A percentile compares a stretch with the other conserved stretches of the same genome.
phyloP scores from a whole-genome alignment of 495 filamentous ascomycete genomes.

The Penicillium cosmopolitanum region DNA sequence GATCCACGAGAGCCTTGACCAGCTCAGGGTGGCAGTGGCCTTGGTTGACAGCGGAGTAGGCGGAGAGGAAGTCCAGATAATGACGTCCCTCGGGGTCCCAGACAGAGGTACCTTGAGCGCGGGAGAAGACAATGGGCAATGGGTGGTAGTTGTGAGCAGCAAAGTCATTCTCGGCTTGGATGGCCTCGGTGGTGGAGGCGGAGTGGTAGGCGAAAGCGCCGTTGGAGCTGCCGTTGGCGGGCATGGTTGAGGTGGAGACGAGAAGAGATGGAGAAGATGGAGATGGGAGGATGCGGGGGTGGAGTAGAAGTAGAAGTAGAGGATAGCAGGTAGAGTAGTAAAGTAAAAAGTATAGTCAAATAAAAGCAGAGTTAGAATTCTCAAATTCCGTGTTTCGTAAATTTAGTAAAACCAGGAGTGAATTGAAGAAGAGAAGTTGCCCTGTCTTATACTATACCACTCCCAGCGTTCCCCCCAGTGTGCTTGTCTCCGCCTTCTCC shows the following conservation, averaged over 20 bases:
- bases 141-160: conserved; percentile 99
- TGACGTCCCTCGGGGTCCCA: conserved; percentile 98
- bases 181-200: conserved; percentile 75
- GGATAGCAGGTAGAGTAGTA: background rate
- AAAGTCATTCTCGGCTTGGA: conserved; percentile 77
- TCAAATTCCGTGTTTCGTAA: background rate
- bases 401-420: background rate
- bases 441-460: background rate
- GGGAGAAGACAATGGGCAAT: conserved; percentile 87
- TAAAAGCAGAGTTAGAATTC: background rate
- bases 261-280: conserved; percentile 13
- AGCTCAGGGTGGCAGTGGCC: conserved; percentile 98
- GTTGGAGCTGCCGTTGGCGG: conserved; percentile 36
- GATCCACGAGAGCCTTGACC: conserved; percentile 84
- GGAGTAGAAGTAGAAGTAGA: background rate
- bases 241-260: conserved; percentile 36
- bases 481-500: conserved; percentile 56
- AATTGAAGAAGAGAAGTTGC: conserved; percentile 14
- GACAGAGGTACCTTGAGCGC: conserved; percentile 79
- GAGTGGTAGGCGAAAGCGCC: conserved; percentile 67
- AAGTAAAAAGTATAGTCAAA: background rate
- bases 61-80: conserved; percentile 97
- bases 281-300: conserved; percentile 6
- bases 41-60: conserved; percentile 98
- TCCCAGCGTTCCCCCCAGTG: background rate